A percentile compares a stretch with the other conserved stretches of the same genome.
phyloP scores from a whole-genome alignment of 768 basidiomycete genomes.

The Tylopilus vinaceipallidus region DNA sequence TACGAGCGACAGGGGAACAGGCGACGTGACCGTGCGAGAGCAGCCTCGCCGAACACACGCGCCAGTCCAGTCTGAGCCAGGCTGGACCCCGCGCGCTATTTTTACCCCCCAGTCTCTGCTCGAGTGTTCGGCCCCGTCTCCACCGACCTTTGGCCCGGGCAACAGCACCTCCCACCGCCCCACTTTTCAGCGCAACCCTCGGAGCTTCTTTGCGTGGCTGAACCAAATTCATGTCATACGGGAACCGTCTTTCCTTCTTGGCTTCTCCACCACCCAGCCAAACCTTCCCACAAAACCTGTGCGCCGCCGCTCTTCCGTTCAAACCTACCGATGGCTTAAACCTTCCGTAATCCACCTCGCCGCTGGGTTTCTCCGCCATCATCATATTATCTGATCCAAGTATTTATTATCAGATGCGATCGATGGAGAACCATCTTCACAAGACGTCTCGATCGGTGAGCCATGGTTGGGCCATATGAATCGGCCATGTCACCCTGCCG shows the following conservation, averaged over 20 bases:
- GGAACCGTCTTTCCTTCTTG: conserved; percentile 5
- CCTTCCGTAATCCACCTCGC: conserved; percentile 5
- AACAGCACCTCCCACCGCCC: background rate
- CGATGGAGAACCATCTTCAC: conserved; percentile 1
- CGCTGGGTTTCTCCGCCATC: background rate
- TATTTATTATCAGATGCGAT: conserved; percentile 14
- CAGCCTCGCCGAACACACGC: conserved; percentile 20
- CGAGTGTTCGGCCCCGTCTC: background rate
- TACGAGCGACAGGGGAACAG: conserved; percentile 26
- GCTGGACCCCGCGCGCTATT: no score
- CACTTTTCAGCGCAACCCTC: conserved; percentile 1
- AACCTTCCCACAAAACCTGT: conserved; percentile 10
- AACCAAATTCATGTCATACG: conserved; percentile 14
- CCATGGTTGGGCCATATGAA: background rate
- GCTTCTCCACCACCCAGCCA: conserved; percentile 1
- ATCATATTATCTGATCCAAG: background rate
- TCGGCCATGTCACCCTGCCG: background rate
- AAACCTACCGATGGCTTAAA: background rate
- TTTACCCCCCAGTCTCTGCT: background rate
- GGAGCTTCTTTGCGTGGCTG: background rate
- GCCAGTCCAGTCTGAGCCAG: background rate
- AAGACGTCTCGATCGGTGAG: background rate
- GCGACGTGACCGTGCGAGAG: conserved; percentile 27
- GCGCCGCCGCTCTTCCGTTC: conserved; percentile 8
- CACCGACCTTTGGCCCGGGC: background rate